Base-by-base conservation (phyloP, 1,284 basidiomycete species). In the Ganoderma boninense region DNA sequence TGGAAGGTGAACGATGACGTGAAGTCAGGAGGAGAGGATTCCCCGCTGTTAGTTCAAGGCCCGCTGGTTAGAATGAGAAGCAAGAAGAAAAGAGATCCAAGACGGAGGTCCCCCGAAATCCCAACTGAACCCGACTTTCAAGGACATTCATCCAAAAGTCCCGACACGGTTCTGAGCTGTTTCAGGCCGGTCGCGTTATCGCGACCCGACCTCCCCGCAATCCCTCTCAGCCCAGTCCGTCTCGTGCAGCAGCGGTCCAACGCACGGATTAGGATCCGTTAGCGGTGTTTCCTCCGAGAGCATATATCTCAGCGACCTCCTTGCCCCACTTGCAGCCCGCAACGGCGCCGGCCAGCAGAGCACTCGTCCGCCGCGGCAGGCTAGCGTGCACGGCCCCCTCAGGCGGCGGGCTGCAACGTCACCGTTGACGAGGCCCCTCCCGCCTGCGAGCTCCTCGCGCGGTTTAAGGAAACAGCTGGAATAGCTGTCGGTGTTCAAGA, bases 201-300 rank as follows among this genome's bases (percentile, higher is more conserved):
- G n/a, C n/a, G n/a, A n/a, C n/a, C n/a, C n/a, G n/a, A n/a, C n/a
- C n/a, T n/a, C n/a, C n/a, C n/a, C n/a, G n/a, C n/a, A n/a, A n/a
- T n/a, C n/a, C n/a, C n/a, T n/a, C 11, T 70, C 65, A 40, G 29
- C 66, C 82, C 81, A 83, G 8, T 77, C 68, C 10, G 80, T 71
- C 10, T 72, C 69, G 3, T 68, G 60, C 29, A 84, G 72, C 4
- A 68, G 66, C n/a, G n/a, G 35, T 79, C 64, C 32, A 83, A 61
- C 5, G 81, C 62, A 75, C 72, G 67, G 77, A 72, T 59, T 74
- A 76, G 32, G 76, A n/a, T n/a, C n/a, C 69, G 32, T 73, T 71
- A 69, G 80, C 76, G 20, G 80, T 46, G 0, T 73, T 6, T n/a
- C 67, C 68, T 20, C 70, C 60, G 32, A 75, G 69, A 13, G 81